Percentiles rank a stretch among this genome's conserved stretches.
Evolutionary conservation across 108 stramenopile genomes (phyloP).

Genomic region (Hondaea fermentalgiana): DNA sequence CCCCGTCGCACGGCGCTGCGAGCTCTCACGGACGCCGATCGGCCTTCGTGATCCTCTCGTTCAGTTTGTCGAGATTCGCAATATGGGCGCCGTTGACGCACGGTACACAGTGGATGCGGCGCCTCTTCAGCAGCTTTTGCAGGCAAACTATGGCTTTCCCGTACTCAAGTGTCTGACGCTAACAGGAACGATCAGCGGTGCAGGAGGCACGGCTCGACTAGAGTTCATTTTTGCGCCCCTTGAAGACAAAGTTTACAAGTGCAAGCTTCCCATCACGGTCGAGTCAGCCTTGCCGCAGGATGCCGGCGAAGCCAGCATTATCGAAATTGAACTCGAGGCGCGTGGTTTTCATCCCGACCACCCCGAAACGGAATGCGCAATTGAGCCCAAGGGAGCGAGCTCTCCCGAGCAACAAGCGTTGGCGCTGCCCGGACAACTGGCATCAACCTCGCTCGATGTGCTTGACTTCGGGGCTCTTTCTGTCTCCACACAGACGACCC

Average conservation of each 20-base stretch:
- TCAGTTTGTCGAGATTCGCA: neutral
- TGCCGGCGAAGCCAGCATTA: neutral
- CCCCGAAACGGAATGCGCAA: neutral
- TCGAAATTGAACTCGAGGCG: neutral
- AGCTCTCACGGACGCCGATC: neutral
- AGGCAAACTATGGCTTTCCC: neutral
- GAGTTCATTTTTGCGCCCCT: neutral
- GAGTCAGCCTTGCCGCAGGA: neutral
- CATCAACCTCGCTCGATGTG: neutral
- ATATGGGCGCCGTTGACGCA: neutral
- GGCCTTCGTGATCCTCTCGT: neutral
- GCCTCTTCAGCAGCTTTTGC: neutral
- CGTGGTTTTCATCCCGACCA: neutral
- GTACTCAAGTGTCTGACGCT: neutral
- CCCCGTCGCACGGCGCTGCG: neutral
- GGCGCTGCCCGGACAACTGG: neutral
- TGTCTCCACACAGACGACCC: neutral
- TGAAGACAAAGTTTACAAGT: neutral
- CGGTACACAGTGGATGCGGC: neutral
- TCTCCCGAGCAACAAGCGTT: neutral
- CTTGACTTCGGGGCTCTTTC: neutral
- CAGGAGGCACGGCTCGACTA: neutral
- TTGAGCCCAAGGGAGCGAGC: too few relatives aligned
- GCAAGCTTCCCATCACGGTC: neutral
- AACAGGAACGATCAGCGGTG: neutral